A percentile compares a stretch with the other conserved stretches of the same genome.
These are phyloP conservation scores for Penicillium turbatum DNA, from an alignment of 495 filamentous ascomycete genomes.

Conservation along the genomic window DNA sequence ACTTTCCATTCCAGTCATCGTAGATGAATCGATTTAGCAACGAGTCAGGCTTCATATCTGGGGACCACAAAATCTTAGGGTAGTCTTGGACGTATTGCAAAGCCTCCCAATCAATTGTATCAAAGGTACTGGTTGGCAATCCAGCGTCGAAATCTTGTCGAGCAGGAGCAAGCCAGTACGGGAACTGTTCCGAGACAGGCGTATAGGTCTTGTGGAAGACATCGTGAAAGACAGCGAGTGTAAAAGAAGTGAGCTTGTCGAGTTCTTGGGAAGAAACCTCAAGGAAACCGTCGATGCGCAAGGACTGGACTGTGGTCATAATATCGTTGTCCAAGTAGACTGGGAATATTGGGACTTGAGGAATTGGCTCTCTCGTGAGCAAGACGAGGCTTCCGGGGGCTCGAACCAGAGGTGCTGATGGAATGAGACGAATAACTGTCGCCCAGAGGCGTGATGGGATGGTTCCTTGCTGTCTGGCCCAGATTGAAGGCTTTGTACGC, in stretches of 20 bases:
- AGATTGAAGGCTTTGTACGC: constrained; percentile 73
- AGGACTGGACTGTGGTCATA: constrained; percentile 53
- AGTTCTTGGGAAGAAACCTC: constrained; percentile 38
- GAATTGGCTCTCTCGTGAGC: constrained; percentile 63
- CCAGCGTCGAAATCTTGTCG: background rate
- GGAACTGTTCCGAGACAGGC: constrained; percentile 55
- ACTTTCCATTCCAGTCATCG: constrained; percentile 68
- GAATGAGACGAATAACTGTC: constrained; percentile 58
- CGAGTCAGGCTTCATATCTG: constrained; percentile 49
- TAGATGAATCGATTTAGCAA: constrained; percentile 64
- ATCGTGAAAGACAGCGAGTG: constrained; percentile 72
- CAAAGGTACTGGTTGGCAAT: background rate
- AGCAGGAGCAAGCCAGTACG: constrained; percentile 79
- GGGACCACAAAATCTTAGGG: constrained; percentile 51
- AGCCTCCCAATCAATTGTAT: constrained; percentile 63
- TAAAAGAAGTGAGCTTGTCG: constrained; percentile 60
- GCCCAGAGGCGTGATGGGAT: constrained; percentile 57
- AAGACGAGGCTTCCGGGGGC: constrained; percentile 64
- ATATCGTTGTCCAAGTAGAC: constrained; percentile 63
- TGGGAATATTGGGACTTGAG: constrained; percentile 61
- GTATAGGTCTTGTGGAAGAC: constrained; percentile 86
- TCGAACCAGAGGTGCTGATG: constrained; percentile 54
- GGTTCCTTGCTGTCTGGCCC: constrained; percentile 52
- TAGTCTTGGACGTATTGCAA: constrained; percentile 50
- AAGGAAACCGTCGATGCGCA: constrained; percentile 37